Evolutionary conservation across 371 early-diverging fungal genomes (phyloP).

Genomic region (Rhizopus microsporus): DNA sequence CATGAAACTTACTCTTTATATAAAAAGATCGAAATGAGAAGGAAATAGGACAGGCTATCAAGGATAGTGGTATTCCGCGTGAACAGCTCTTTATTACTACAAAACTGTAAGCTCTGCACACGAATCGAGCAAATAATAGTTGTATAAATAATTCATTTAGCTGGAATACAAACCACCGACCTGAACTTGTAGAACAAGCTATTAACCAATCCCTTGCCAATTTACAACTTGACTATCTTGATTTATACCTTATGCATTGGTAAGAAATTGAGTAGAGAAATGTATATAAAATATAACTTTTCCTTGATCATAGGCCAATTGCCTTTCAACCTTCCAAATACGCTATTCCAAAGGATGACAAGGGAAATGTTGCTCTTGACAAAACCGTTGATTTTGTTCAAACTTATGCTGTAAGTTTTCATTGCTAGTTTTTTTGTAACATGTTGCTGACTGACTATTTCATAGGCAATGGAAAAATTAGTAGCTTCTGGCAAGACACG

Average conservation of each 20-base stretch:
- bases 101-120: slow-evolving; percentile 43
- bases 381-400: slow-evolving; percentile 26
- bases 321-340: slow-evolving; percentile 25
- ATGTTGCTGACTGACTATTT: slow-evolving; percentile 30
- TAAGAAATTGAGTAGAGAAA: background rate
- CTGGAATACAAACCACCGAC: slow-evolving; percentile 64
- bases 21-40: slow-evolving; percentile 32
- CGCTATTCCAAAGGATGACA: slow-evolving; percentile 23
- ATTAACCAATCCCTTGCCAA: slow-evolving; percentile 52
- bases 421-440: background rate
- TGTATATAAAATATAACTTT: background rate
- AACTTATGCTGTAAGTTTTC: slow-evolving; percentile 51
- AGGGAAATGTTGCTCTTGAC: slow-evolving; percentile 22
- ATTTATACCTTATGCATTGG: slow-evolving; percentile 65
- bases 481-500: slow-evolving; percentile 26
- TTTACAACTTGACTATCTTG: slow-evolving; percentile 67
- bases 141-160: too few relatives aligned
- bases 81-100: slow-evolving; percentile 72
- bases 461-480: slow-evolving; percentile 36
- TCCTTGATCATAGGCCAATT: slow-evolving; percentile 20
- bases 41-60: slow-evolving; percentile 49
- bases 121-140: too few relatives aligned
- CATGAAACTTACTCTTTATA: background rate
- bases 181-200: slow-evolving; percentile 51
- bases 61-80: slow-evolving; percentile 49